Conservation (phyloP, 2,329 filamentous ascomycete genomes). For the Ceratocystis cubensis region DNA sequence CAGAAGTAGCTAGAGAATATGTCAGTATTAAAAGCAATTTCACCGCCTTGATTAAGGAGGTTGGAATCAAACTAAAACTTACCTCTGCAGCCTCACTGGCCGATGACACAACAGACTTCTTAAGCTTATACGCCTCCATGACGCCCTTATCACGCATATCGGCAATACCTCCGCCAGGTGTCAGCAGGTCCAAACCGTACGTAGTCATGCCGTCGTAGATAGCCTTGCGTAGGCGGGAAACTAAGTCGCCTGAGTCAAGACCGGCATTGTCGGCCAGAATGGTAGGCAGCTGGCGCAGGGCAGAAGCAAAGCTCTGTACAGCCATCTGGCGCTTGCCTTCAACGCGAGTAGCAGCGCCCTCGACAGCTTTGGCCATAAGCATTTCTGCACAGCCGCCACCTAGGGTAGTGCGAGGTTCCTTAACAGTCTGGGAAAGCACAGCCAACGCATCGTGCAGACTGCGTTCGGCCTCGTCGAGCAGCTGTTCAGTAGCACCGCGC, state of each 20-base stretch:
- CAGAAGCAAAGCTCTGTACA: conserved; percentile 77
- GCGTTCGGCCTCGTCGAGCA: conserved; percentile 91
- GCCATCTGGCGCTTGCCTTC: conserved; percentile 95
- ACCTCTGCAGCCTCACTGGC: conserved; percentile 95
- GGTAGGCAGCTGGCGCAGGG: conserved; percentile 84
- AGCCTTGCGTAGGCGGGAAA: conserved; percentile 79
- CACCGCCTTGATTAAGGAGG: background rate
- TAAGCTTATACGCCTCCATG: conserved; percentile 96
- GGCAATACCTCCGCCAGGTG: conserved; percentile 78
- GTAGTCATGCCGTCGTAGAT: conserved; percentile 92
- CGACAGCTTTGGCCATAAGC: conserved; percentile 97
- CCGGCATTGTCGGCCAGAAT: conserved; percentile 97
- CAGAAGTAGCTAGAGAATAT: conserved; percentile 55
- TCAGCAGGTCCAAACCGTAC: conserved; percentile 78
- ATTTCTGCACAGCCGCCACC: conserved; percentile 96
- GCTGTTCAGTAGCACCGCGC: conserved; percentile 88
- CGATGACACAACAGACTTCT: conserved; percentile 92
- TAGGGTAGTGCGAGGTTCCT: conserved; percentile 84
- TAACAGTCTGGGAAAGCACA: conserved; percentile 90
- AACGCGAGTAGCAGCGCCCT: conserved; percentile 81
- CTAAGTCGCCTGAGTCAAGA: conserved; percentile 86
- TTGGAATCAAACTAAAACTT: conserved; percentile 29
- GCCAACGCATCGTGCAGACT: conserved; percentile 92
- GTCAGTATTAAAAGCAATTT: conserved; percentile 23
- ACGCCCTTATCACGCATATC: conserved; percentile 95